Conservation (phyloP, 352 stramenopile species). For the Phytophthora litchii region DNA sequence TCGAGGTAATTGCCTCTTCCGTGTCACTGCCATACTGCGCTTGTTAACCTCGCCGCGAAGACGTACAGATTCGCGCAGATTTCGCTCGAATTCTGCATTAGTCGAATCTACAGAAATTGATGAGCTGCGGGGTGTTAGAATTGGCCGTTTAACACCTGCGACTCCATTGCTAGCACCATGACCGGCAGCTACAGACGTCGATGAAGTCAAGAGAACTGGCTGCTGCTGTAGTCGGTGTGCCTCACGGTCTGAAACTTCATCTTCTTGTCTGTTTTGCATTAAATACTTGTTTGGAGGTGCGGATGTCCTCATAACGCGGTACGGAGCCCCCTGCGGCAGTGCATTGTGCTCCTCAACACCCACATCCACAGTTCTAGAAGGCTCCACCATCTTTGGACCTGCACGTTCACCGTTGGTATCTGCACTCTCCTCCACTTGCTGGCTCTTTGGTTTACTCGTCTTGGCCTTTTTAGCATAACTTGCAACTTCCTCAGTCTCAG, state of each 20-base stretch:
- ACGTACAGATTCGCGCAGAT: conserved; percentile 52
- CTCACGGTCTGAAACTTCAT: conserved; percentile 33
- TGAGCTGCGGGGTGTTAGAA: conserved; percentile 11
- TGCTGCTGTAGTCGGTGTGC: conserved; percentile 21
- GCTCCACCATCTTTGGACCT: not conserved
- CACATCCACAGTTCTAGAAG: not conserved
- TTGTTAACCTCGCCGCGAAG: conserved; percentile 49
- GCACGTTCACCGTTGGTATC: not conserved
- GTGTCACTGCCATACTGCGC: conserved; percentile 43
- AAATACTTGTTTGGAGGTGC: conserved; percentile 57
- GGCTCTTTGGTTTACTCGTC: conserved; percentile 11
- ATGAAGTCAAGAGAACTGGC: conserved; percentile 15
- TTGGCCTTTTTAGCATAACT: conserved; percentile 27
- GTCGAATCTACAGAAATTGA: conserved; percentile 20
- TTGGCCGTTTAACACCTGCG: conserved; percentile 9
- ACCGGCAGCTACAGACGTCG: conserved; percentile 10
- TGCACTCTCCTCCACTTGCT: conserved; percentile 2
- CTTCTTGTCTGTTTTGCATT: conserved; percentile 41
- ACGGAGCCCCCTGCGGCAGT: conserved; percentile 8
- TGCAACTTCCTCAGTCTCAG: conserved; percentile 5
- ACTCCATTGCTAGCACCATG: conserved; percentile 21
- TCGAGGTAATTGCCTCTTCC: conserved; percentile 77
- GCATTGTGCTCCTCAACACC: conserved; percentile 6
- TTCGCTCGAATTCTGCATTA: conserved; percentile 59
- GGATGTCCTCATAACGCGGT: conserved; percentile 46